phyloP scores from a whole-genome alignment of 2,329 filamentous ascomycete species.

The Trichoderma pleuroti region DNA sequence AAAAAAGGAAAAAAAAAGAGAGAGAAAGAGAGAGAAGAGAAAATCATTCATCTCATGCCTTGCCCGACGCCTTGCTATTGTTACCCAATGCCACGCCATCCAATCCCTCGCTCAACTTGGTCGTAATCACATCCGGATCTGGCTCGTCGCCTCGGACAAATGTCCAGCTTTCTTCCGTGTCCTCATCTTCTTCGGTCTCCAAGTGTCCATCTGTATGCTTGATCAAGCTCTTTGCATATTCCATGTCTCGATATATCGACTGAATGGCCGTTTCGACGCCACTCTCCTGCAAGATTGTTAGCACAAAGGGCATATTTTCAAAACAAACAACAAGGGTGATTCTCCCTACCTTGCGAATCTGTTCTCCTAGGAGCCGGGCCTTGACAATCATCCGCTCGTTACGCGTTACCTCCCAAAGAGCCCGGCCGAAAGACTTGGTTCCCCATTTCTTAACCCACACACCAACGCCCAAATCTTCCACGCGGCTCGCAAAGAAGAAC shows the following conservation, averaged over 20 bases:
- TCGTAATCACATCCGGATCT: conserved; percentile 42
- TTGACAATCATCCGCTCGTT: conserved; percentile 89
- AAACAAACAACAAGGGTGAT: background rate
- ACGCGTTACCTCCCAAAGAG: conserved; percentile 87
- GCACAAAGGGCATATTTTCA: conserved; percentile 14
- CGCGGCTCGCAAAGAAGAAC: conserved; percentile 86
- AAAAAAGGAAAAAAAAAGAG: background rate
- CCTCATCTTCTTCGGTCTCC: conserved; percentile 47
- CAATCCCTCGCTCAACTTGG: conserved; percentile 39
- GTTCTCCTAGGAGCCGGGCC: conserved; percentile 75
- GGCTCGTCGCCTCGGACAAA: conserved; percentile 65
- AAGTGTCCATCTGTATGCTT: conserved; percentile 51
- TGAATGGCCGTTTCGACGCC: conserved; percentile 90
- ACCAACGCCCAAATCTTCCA: conserved; percentile 91
- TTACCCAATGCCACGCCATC: conserved; percentile 26
- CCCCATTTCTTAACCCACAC: conserved; percentile 87
- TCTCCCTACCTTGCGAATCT: conserved; percentile 73
- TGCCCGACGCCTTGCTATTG: conserved; percentile 20
- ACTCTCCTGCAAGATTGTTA: conserved; percentile 61
- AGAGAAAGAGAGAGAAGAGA: background rate
- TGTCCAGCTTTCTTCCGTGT: conserved; percentile 83
- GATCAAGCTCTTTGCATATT: conserved; percentile 84
- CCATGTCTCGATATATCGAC: conserved; percentile 88
- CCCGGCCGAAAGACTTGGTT: conserved; percentile 76
- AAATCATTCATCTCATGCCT: conserved; percentile 11